Evolutionary conservation across 2,329 filamentous ascomycete genomes (phyloP).

Genomic region (Akanthomyces uredinophilus): DNA sequence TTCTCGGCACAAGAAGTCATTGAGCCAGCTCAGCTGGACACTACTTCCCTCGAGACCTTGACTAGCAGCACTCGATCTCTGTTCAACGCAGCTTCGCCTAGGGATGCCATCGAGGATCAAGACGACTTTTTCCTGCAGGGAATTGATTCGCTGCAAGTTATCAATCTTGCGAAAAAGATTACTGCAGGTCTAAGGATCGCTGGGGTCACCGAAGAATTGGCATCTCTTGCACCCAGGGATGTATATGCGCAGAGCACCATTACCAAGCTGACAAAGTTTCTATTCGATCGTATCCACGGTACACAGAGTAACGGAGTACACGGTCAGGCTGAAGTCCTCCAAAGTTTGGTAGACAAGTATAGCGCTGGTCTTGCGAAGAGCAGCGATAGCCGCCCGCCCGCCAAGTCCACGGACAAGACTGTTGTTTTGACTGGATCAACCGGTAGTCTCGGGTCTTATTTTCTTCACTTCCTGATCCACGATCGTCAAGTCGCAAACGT

Average conservation of each 20-base stretch:
- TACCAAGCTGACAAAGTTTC: constrained; percentile 21
- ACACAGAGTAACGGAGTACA: background rate
- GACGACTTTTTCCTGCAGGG: constrained; percentile 35
- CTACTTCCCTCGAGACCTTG: constrained; percentile 20
- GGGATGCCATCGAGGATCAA: constrained; percentile 19
- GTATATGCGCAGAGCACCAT: constrained; percentile 29
- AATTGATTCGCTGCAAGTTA: constrained; percentile 36
- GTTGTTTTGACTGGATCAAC: constrained; percentile 83
- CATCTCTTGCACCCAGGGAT: constrained; percentile 19
- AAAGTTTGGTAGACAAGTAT: constrained; percentile 23
- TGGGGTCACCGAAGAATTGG: constrained; percentile 16
- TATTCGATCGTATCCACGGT: constrained; percentile 15
- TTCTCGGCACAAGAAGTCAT: constrained; percentile 28
- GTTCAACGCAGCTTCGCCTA: constrained; percentile 18
- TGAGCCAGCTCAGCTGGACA: constrained; percentile 18
- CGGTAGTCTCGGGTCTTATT: constrained; percentile 78
- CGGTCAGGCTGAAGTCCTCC: constrained; percentile 16
- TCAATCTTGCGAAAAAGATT: constrained; percentile 21
- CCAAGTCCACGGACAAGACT: constrained; percentile 36
- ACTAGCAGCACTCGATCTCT: constrained; percentile 22
- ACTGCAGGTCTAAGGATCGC: constrained; percentile 18
- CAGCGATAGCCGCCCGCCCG: background rate
- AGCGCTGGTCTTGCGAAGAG: background rate
- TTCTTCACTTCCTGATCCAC: constrained; percentile 40
- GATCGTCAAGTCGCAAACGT: constrained; percentile 16